A percentile compares a stretch with the other conserved stretches of the same genome.
Evolutionary conservation across 768 basidiomycete genomes (phyloP).

Genomic region (Suillus plorans): DNA sequence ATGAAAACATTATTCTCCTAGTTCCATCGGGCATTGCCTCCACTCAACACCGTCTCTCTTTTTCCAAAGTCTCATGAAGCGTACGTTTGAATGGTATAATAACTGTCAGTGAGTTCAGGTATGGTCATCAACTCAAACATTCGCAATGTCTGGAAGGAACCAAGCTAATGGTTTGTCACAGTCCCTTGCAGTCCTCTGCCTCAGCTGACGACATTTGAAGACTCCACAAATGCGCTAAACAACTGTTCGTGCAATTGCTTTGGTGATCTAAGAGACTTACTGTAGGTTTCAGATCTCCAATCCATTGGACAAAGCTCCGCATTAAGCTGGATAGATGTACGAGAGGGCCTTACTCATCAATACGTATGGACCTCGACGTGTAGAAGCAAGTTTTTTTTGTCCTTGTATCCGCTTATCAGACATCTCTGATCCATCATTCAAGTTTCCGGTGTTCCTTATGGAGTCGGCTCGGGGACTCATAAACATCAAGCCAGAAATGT

Average conservation of each 20-base stretch:
- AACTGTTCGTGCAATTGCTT: constrained; percentile 34
- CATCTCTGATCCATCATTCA: constrained; percentile 14
- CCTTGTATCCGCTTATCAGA: constrained; percentile 6
- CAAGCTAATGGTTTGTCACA: neutral
- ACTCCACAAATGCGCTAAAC: constrained; percentile 36
- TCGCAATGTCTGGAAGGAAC: constrained; percentile 22
- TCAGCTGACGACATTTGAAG: constrained; percentile 14
- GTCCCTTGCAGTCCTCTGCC: too few species aligned
- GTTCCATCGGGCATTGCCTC: constrained; percentile 30
- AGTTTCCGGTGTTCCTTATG: constrained; percentile 55
- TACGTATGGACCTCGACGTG: constrained; percentile 58
- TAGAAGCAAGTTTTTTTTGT: constrained; percentile 45
- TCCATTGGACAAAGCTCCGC: constrained; percentile 37
- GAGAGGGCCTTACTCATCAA: constrained; percentile 42
- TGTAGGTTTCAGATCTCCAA: constrained; percentile 49
- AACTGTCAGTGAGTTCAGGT: constrained; percentile 11
- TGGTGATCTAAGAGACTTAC: constrained; percentile 1
- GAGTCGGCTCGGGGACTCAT: constrained; percentile 46
- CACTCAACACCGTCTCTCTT: constrained; percentile 20
- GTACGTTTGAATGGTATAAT: constrained; percentile 23
- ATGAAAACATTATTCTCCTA: constrained; percentile 24
- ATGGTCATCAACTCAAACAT: constrained; percentile 18
- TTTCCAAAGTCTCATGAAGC: constrained; percentile 3
- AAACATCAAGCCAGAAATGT: constrained; percentile 53
- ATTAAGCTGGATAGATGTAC: constrained; percentile 56